Evolutionary conservation across 192 early-diverging fungal species (phyloP), one percentile per base, ranked within the genome.

Genomic region (Jimgerdemannia flammicorona): DNA sequence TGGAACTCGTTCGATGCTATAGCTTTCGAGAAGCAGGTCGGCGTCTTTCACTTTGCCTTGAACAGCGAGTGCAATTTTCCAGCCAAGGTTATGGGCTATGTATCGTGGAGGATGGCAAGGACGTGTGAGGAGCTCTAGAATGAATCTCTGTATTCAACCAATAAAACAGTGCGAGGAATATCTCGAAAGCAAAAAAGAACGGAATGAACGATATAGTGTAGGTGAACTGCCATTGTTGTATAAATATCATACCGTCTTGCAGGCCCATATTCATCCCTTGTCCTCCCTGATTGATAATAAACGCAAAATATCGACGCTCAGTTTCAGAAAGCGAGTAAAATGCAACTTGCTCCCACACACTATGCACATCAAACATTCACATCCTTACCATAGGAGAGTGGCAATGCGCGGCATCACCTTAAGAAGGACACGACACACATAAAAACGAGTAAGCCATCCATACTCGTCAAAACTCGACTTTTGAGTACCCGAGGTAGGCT

Each of bases 251-350:
- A 82, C 78, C 81, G 74, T 87, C 86, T 43, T 86, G 73, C 8
- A 87, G 41, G 9, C 85, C 86, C 2, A 78, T 64, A 66, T 84
- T 84, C 81, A 87, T 75, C 11, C 84, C 84, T 79, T 81, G 79
- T 6, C 75, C 79, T 1, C 67, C 67, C 67, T 68, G 9, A 20
- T 59, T 29, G 6, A 14, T 29, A 29, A 29, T 29, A 29, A 29
- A 6, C 49, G 49, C 49, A 59, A 6, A 14, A 59, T 59, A 14
- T 14, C 6, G 49, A 59, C 8, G 14, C 6, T 59, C 14, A 59
- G 8, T 59, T 59, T 59, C 49, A 59, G 14, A 59, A 59, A 10
- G 49, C 2, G 49, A 10, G 29, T 29, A 29, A 29, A 29, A 29
- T 29, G 0, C 29, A 29, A 29, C 29, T 1, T 29, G 1, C 29